Percentiles rank a stretch among this genome's conserved stretches.
These are phyloP conservation scores for Colletotrichum sublineola DNA, from an alignment of 2,329 filamentous ascomycete species.

Conservation along the genomic window DNA sequence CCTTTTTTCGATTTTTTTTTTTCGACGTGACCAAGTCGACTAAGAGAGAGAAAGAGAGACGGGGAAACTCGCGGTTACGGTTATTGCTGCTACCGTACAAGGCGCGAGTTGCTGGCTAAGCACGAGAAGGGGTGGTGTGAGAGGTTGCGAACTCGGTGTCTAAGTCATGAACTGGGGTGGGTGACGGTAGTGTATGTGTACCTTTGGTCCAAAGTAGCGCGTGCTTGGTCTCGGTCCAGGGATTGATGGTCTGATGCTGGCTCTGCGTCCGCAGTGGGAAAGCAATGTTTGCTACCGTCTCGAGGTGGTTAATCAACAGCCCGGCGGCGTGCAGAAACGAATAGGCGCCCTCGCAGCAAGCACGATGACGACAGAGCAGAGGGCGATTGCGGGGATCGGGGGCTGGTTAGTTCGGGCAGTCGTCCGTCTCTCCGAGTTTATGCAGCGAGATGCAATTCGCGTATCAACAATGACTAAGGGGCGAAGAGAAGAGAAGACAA, in stretches of 20 bases:
- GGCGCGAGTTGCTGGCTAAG: not conserved
- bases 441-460: conserved; percentile 14
- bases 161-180: conserved; percentile 16
- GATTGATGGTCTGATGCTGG: conserved; percentile 21
- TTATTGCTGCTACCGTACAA: conserved; percentile 18
- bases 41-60: not conserved
- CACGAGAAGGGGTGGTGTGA: conserved; percentile 7
- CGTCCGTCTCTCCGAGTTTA: conserved; percentile 16
- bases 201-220: conserved; percentile 21
- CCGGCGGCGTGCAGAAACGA: conserved; percentile 15
- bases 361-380: conserved; percentile 41
- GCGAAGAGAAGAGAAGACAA: not conserved
- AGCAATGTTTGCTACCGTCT: conserved; percentile 23
- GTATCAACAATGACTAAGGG: not conserved
- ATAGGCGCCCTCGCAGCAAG: conserved; percentile 27
- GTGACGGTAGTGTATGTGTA: conserved; percentile 4
- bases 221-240: conserved; percentile 26
- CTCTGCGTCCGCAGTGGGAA: not conserved
- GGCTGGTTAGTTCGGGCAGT: conserved; percentile 13
- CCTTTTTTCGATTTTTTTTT: not conserved
- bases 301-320: conserved; percentile 22
- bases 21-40: conserved; percentile 35
- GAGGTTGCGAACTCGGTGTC: conserved; percentile 26
- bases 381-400: conserved; percentile 28
- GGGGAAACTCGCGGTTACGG: conserved; percentile 16